Evolutionary conservation across 805 yeast species (phyloP).

Genomic region (Starmerella davenportii): DNA sequence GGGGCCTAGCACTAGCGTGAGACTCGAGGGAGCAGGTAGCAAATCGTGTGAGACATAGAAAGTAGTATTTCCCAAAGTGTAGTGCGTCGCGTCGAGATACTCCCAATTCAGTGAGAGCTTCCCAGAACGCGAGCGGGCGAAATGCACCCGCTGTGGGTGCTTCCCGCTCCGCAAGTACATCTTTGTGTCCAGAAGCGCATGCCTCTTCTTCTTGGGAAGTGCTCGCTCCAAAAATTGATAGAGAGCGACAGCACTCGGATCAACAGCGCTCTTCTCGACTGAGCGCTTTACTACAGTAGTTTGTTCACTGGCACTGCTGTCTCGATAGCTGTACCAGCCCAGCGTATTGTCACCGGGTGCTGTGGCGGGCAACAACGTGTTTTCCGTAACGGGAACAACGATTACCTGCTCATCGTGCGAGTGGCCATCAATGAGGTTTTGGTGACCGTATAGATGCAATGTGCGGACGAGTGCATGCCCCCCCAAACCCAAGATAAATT

Average conservation of each 20-base stretch:
- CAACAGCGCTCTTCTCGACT: background rate
- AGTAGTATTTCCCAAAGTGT: slow-evolving; percentile 41
- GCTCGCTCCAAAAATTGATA: slow-evolving; percentile 47
- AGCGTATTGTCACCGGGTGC: background rate
- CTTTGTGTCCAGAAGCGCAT: slow-evolving; percentile 21
- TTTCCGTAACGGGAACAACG: slow-evolving; percentile 28
- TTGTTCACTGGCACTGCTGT: background rate
- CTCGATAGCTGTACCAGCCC: too few relatives aligned
- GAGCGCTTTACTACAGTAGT: background rate
- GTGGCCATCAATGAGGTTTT: slow-evolving; percentile 38
- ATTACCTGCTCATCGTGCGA: slow-evolving; percentile 36
- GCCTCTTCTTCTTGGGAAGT: slow-evolving; percentile 14
- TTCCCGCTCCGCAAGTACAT: slow-evolving; percentile 34
- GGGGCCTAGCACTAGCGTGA: slow-evolving; percentile 50
- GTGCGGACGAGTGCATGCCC: slow-evolving; percentile 54
- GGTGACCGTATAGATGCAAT: slow-evolving; percentile 39
- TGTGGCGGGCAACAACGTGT: background rate
- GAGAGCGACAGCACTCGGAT: slow-evolving; percentile 23
- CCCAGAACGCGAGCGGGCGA: slow-evolving; percentile 23
- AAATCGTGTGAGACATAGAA: slow-evolving; percentile 49
- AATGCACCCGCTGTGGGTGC: slow-evolving; percentile 44
- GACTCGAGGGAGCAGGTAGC: slow-evolving; percentile 41
- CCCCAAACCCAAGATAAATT: slow-evolving; percentile 40
- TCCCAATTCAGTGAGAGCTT: slow-evolving; percentile 37
- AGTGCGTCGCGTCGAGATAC: slow-evolving; percentile 27